Evolutionary conservation across 2,329 filamentous ascomycete species (phyloP).

Genomic region (Claviceps digitariae): DNA sequence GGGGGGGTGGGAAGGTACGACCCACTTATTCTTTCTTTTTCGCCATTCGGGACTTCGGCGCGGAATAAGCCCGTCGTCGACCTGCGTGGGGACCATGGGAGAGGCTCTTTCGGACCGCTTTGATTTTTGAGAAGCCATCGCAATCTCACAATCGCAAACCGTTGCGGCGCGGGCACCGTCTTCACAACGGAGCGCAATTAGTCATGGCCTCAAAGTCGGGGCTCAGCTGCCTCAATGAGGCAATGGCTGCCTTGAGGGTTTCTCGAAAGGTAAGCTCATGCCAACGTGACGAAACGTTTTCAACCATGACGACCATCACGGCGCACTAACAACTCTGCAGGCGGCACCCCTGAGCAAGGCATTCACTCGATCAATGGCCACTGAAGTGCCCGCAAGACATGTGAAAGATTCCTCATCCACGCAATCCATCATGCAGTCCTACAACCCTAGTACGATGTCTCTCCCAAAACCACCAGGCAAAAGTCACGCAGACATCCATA

Average conservation of each 20-base stretch:
- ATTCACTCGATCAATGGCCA: slow-evolving; percentile 44
- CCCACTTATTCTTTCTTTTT: slow-evolving; percentile 12
- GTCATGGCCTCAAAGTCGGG: slow-evolving; percentile 22
- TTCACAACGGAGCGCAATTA: background rate
- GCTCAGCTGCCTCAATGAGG: slow-evolving; percentile 37
- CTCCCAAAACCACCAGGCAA: background rate
- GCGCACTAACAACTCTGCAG: slow-evolving; percentile 12
- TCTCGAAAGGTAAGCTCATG: slow-evolving; percentile 22
- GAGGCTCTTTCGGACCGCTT: slow-evolving; percentile 12
- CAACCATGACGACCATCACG: background rate
- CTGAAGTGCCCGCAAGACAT: slow-evolving; percentile 29
- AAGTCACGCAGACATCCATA: background rate
- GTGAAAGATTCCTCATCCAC: slow-evolving; percentile 22
- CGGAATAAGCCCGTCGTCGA: slow-evolving; percentile 13
- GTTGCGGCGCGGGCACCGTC: slow-evolving; percentile 5
- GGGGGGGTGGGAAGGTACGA: background rate
- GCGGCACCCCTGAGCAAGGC: slow-evolving; percentile 22
- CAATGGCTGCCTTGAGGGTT: slow-evolving; percentile 35
- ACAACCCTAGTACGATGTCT: slow-evolving; percentile 28
- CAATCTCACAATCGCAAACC: slow-evolving; percentile 2
- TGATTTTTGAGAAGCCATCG: slow-evolving; percentile 11
- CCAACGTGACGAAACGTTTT: background rate
- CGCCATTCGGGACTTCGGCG: slow-evolving; percentile 9
- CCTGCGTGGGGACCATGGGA: too few relatives aligned
- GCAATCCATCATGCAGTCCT: slow-evolving; percentile 25